These are phyloP conservation scores for Lactarius quietus DNA, from an alignment of 768 basidiomycete genomes.

Conservation along the genomic window DNA sequence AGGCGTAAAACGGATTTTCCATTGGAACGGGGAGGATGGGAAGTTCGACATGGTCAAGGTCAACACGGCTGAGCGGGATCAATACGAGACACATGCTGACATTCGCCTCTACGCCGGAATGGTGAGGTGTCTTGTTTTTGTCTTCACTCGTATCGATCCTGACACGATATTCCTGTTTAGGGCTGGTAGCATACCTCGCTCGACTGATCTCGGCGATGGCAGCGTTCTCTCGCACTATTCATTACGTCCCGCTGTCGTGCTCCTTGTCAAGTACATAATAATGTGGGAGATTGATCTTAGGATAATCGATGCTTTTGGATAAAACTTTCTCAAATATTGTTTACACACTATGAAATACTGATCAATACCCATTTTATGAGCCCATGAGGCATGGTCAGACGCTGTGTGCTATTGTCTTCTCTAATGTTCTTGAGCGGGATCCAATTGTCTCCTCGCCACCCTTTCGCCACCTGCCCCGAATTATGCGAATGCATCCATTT, in stretches of 20 bases:
- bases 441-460: conserved; percentile 13
- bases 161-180: neutral
- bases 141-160: neutral
- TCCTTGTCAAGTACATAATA: neutral
- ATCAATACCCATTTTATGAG: neutral
- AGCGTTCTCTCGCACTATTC: neutral
- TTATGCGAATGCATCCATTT: neutral
- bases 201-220: neutral
- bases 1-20: conserved; percentile 53
- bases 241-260: neutral
- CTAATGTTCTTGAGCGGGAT: neutral
- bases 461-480: no score
- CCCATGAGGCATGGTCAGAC: neutral
- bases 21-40: conserved; percentile 42
- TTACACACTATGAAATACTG: neutral
- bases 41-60: conserved; percentile 46
- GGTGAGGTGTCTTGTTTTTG: conserved; percentile 36
- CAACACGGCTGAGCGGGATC: conserved; percentile 36
- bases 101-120: conserved; percentile 40
- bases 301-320: neutral
- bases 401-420: neutral
- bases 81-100: conserved; percentile 48
- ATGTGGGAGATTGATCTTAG: neutral
- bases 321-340: neutral
- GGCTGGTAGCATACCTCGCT: conserved; percentile 10